Evolutionary conservation across 2,329 filamentous ascomycete species (phyloP), one percentile per base, ranked within the genome.

Genomic region (Trichophyton schoenleinii): DNA sequence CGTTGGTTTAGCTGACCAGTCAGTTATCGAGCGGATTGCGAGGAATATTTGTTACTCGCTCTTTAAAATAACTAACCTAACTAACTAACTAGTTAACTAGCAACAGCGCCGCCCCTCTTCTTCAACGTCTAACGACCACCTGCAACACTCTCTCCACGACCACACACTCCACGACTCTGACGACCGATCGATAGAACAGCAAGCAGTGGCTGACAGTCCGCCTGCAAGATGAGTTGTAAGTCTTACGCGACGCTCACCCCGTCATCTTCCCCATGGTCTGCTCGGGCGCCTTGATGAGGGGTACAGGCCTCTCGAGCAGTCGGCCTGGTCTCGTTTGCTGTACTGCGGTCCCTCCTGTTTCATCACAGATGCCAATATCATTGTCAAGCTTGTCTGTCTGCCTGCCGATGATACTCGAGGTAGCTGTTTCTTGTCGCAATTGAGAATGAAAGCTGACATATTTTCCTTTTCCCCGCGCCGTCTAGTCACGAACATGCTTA

Each of bases 401-500:
- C 11, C 46, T 13, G 44, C 22, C 20, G 11, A 25, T 48, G 46
- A 28, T 28, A 22, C 52, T 55, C 9, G n/a, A 55, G 28, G 28
- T 11, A 18, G 52, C 52, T 36, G 9, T 42, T 20, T 20, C n/a
- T 34, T 36, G 41, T 53, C 3, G 18, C 31, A 15, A 52, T 57
- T 38, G 22, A 44, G 8, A 41, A 28, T 42, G 20, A 57, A 9
- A 42, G 62, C 62, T 63, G 55, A 63, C 18, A n/a, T 55, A 49
- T 59, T 62, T 28, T 44, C 60, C 46, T 53, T 38, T 36, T 55
- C 41, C 15, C 13, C 8, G 22, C 44, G 61, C 44, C 34, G 60
- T 20, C 44, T 69, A 95, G 91, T 95, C 78, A 80, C 87, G 68
- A 87, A 83, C 72, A 95, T 96, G 89, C 82, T 96, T 70, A 95